Percentiles rank a stretch among this genome's conserved stretches.
These are phyloP conservation scores for Fusarium tricinctum DNA, from an alignment of 2,329 filamentous ascomycete species.

Conservation along the genomic window DNA sequence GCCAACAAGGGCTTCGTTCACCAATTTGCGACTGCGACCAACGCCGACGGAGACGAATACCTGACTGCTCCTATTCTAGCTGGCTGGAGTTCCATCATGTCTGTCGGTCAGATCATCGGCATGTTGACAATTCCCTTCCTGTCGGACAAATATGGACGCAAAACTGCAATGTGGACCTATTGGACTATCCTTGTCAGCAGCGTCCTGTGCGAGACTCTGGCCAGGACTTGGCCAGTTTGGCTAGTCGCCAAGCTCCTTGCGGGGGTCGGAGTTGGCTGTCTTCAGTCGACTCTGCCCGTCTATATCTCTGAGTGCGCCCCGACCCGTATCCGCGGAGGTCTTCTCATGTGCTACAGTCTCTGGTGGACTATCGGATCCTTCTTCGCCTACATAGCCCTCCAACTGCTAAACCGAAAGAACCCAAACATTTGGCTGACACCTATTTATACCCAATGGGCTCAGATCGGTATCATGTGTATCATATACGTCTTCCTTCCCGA, in stretches of 20 bases:
- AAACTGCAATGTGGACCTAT: conserved; percentile 51
- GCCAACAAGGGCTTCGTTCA: conserved; percentile 28
- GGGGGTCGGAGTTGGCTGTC: conserved; percentile 59
- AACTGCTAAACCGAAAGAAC: conserved; percentile 48
- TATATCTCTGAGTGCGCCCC: conserved; percentile 60
- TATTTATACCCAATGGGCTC: conserved; percentile 62
- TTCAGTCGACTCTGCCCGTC: conserved; percentile 58
- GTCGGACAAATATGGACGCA: conserved; percentile 50
- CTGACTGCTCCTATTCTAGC: conserved; percentile 56
- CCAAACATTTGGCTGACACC: conserved; percentile 53
- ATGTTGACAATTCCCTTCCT: conserved; percentile 52
- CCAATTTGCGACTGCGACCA: conserved; percentile 21
- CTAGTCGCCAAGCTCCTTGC: conserved; percentile 53
- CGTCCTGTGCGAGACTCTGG: conserved; percentile 55
- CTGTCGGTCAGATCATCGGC: conserved; percentile 57
- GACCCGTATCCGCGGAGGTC: conserved; percentile 57
- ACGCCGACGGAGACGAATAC: conserved; percentile 45
- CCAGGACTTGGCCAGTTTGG: conserved; percentile 57
- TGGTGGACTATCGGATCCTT: conserved; percentile 61
- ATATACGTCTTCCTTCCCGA: conserved; percentile 58
- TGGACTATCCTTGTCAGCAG: conserved; percentile 54
- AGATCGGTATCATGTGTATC: conserved; percentile 57
- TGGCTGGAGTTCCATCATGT: conserved; percentile 55
- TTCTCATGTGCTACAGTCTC: conserved; percentile 58
- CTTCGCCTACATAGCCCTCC: conserved; percentile 58